Evolutionary conservation across 257 asterid species (phyloP).

Genomic region (Solanum rostratum): DNA sequence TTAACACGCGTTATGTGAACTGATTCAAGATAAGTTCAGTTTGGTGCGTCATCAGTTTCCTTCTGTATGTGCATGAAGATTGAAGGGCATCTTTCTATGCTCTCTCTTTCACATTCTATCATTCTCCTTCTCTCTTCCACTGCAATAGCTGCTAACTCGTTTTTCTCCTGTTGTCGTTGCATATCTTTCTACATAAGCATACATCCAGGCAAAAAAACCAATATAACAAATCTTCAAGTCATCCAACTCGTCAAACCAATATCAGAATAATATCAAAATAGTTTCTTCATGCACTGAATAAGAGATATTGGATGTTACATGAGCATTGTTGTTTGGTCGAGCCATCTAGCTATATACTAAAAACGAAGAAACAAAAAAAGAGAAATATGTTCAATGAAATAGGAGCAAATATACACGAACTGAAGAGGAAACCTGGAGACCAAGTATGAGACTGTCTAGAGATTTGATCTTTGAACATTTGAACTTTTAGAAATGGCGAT

Average conservation of each 20-base stretch:
- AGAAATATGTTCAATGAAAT: too few species aligned
- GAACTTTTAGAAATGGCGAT: too few species aligned
- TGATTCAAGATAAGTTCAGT: neutral
- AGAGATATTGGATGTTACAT: neutral
- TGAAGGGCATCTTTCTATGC: constrained; percentile 12
- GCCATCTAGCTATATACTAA: neutral
- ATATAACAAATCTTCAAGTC: neutral
- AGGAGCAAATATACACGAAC: too few species aligned
- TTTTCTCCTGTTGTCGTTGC: constrained; percentile 14
- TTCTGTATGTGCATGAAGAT: constrained; percentile 9
- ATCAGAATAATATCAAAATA: neutral
- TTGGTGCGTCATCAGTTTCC: neutral
- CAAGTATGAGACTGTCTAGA: too few species aligned
- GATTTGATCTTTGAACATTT: too few species aligned
- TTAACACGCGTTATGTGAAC: neutral
- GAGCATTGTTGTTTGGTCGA: neutral
- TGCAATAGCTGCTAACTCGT: constrained; percentile 14
- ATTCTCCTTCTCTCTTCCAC: constrained; percentile 18
- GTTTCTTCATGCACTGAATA: neutral
- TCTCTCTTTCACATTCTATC: constrained; percentile 25
- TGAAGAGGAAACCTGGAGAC: too few species aligned
- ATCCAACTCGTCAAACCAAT: neutral
- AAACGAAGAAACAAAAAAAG: too few species aligned
- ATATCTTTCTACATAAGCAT: constrained; percentile 16
- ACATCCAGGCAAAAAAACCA: neutral